These are phyloP conservation scores for Fusarium algeriense DNA, from an alignment of 2,329 filamentous ascomycete genomes.

Conservation along the genomic window DNA sequence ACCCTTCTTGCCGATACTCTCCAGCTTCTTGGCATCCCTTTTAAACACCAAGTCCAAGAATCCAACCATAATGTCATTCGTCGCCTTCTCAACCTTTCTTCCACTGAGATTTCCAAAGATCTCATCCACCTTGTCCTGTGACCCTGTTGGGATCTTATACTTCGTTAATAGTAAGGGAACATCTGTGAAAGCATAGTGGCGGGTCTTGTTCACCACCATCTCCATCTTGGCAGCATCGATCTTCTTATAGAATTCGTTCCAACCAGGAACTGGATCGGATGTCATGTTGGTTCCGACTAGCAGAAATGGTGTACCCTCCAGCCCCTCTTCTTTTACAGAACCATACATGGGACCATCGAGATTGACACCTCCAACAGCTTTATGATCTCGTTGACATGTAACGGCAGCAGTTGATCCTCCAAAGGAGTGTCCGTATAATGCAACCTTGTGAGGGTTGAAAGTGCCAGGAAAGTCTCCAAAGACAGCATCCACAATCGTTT, in stretches of 20 bases:
- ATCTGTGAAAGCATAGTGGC: constrained; percentile 22
- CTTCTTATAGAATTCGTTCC: constrained; percentile 16
- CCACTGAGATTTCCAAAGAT: constrained; percentile 9
- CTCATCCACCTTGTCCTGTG: background rate
- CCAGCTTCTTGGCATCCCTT: fast-evolving
- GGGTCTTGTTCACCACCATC: background rate
- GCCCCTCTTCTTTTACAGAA: constrained; percentile 36
- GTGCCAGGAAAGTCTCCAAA: constrained; percentile 20
- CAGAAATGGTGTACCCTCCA: constrained; percentile 42
- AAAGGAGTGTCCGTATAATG: constrained; percentile 28
- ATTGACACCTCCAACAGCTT: constrained; percentile 50
- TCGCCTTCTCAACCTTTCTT: constrained; percentile 1
- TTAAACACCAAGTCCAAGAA: background rate
- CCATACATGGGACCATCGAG: constrained; percentile 30
- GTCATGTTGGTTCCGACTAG: background rate
- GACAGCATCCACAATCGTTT: constrained; percentile 7
- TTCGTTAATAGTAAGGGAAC: constrained; percentile 9
- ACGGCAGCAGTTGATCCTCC: constrained; percentile 39
- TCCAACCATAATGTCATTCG: background rate
- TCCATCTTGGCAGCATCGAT: constrained; percentile 24
- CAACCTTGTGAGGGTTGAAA: constrained; percentile 7
- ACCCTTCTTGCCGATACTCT: fast-evolving
- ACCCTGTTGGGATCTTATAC: background rate
- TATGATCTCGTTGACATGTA: constrained; percentile 48
- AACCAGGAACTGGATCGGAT: background rate